These are phyloP conservation scores for Taphrina flavorubra DNA, from an alignment of 1,139 yeast genomes.

Conservation along the genomic window DNA sequence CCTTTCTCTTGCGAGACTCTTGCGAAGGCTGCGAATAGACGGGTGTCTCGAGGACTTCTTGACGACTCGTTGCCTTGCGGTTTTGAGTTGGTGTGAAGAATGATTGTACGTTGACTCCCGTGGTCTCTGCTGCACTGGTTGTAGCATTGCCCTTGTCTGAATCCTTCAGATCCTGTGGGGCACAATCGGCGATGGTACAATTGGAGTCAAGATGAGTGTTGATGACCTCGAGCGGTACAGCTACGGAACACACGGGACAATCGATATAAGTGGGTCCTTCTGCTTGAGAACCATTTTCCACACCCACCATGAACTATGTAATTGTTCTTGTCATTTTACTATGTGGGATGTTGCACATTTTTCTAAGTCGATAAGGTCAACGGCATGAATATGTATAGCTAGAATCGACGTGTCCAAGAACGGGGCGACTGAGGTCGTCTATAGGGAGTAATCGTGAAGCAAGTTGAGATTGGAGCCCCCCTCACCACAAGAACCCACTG, in stretches of 20 bases:
- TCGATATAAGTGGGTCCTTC: neutral
- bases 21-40: constrained; percentile 8
- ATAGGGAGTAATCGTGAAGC: too few relatives aligned
- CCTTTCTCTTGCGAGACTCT: constrained; percentile 20
- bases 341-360: neutral
- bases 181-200: constrained; percentile 46
- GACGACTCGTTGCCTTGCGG: neutral
- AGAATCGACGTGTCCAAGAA: neutral
- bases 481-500: too few relatives aligned
- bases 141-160: neutral
- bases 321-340: neutral
- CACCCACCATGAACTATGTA: neutral
- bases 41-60: constrained; percentile 25
- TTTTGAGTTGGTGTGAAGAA: constrained; percentile 25
- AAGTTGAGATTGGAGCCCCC: too few relatives aligned
- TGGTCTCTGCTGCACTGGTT: constrained; percentile 23
- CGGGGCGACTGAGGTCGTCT: too few relatives aligned
- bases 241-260: constrained; percentile 53
- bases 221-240: constrained; percentile 50
- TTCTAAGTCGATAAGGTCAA: too few relatives aligned
- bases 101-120: constrained; percentile 11
- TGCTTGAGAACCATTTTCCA: neutral
- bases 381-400: neutral
- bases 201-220: constrained; percentile 54
- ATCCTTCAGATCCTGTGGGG: neutral